A percentile compares a stretch with the other conserved stretches of the same genome.
phyloP scores from a whole-genome alignment of 345 rosid species.

The Populus simonii region DNA sequence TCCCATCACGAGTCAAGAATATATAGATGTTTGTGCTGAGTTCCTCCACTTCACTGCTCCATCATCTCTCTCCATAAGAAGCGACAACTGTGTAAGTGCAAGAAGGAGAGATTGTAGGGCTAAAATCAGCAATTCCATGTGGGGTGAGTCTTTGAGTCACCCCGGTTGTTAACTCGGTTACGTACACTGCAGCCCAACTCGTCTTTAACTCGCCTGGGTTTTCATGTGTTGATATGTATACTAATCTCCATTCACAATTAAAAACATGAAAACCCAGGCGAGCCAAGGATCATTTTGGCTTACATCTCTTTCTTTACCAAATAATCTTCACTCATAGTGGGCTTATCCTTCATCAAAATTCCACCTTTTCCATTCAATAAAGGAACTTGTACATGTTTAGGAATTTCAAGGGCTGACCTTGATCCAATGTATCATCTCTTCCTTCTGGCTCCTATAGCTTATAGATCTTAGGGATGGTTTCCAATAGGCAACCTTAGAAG shows the following conservation, averaged over 20 bases:
- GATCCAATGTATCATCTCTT: neutral
- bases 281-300: too few species aligned
- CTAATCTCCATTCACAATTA: neutral
- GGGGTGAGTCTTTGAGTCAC: slow-evolving; percentile 71
- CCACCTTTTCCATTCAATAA: slow-evolving; percentile 38
- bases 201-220: slow-evolving; percentile 56
- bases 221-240: slow-evolving; percentile 84
- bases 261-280: too few species aligned
- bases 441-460: too few species aligned
- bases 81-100: slow-evolving; percentile 73
- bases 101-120: slow-evolving; percentile 83
- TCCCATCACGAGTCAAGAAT: slow-evolving; percentile 73
- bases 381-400: slow-evolving; percentile 48
- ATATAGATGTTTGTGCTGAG: slow-evolving; percentile 69
- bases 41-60: slow-evolving; percentile 79
- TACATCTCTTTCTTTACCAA: neutral
- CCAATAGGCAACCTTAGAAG: too few species aligned
- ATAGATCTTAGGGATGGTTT: too few species aligned
- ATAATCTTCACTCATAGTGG: slow-evolving; percentile 49
- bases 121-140: slow-evolving; percentile 60
- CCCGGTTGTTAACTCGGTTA: slow-evolving; percentile 56
- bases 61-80: slow-evolving; percentile 63
- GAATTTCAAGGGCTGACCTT: slow-evolving; percentile 43
- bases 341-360: slow-evolving; percentile 74
- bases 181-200: slow-evolving; percentile 80